Percentiles rank a stretch among this genome's conserved stretches.
phyloP scores from a whole-genome alignment of 1,139 yeast species.

The Taphrina wiesneri region DNA sequence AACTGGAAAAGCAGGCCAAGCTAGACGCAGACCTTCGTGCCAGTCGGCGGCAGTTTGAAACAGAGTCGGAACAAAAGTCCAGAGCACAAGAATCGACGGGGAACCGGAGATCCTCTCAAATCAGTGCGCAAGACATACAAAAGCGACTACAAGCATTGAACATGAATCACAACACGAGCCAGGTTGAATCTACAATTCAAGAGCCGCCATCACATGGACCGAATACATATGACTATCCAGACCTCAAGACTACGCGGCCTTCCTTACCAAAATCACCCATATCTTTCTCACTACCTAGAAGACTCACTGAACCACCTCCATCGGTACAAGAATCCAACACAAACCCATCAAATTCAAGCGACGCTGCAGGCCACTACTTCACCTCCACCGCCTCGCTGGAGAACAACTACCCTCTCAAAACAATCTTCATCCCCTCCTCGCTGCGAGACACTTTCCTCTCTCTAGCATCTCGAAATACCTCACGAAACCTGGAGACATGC shows the following conservation, averaged over 20 bases:
- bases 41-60: not conserved
- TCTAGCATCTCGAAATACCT: conserved; percentile 54
- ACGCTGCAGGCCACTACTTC: conserved; percentile 18
- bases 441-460: conserved; percentile 50
- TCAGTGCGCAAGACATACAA: not conserved
- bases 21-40: conserved; percentile 3
- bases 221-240: not conserved
- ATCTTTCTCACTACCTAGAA: not conserved
- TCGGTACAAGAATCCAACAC: too few relatives aligned
- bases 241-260: not conserved
- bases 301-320: not conserved
- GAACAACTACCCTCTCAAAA: conserved; percentile 56
- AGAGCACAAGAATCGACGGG: not conserved
- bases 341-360: not conserved
- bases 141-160: not conserved
- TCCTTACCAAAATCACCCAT: not conserved
- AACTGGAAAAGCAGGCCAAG: not conserved
- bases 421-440: conserved; percentile 53
- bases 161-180: not conserved
- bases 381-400: conserved; percentile 47
- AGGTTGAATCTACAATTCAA: not conserved
- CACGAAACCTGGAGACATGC: conserved; percentile 58
- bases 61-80: not conserved
- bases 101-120: not conserved
- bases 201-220: not conserved